phyloP scores from a whole-genome alignment of 106 monocot species.

The Dendrobium nobile region DNA sequence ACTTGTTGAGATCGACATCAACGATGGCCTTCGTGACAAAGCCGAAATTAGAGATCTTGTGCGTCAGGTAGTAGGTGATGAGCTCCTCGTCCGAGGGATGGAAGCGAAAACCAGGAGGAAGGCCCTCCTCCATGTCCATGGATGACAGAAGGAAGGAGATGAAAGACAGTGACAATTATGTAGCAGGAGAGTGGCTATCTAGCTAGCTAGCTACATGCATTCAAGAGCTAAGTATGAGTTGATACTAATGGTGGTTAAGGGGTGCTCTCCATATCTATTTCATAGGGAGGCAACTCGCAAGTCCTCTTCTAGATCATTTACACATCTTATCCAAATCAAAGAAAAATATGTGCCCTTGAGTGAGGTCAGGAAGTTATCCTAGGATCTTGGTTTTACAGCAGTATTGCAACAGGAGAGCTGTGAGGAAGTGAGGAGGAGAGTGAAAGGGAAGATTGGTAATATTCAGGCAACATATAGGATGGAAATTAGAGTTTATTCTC shows the following conservation, averaged over 20 bases:
- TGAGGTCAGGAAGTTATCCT: neutral
- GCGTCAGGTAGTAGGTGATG: conserved; percentile 63
- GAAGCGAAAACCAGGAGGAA: conserved; percentile 75
- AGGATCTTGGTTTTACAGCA: neutral
- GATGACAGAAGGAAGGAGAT: neutral
- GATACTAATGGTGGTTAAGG: neutral
- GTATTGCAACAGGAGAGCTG: neutral
- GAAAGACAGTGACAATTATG: neutral
- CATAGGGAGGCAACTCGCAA: neutral
- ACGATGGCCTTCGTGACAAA: conserved; percentile 50
- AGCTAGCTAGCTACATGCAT: neutral
- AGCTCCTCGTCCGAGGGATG: conserved; percentile 79
- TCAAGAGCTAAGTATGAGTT: neutral
- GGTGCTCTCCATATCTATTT: neutral
- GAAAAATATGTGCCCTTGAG: neutral
- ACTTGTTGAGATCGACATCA: conserved; percentile 75
- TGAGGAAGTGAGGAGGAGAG: neutral
- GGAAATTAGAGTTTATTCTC: neutral
- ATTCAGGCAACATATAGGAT: neutral
- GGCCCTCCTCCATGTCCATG: conserved; percentile 32
- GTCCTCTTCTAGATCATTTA: neutral
- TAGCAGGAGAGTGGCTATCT: too few species aligned
- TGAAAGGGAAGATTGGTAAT: neutral
- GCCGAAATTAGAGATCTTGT: conserved; percentile 45
- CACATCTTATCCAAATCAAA: neutral